Conservation (phyloP, 257 asterid genomes). For the Nicotiana paniculata region DNA sequence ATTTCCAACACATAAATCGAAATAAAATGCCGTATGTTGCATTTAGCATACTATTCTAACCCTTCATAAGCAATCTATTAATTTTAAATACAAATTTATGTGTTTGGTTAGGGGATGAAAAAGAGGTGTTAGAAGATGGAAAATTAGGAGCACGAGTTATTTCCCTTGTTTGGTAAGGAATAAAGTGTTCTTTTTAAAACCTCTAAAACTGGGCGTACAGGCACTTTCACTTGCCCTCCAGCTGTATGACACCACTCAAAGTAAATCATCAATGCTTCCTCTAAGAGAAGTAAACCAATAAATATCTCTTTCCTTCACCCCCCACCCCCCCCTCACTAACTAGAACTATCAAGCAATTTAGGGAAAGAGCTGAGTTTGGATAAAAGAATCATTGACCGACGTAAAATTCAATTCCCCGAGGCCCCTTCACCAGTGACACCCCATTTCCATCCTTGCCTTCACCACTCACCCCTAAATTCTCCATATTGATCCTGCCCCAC, state of each 20-base stretch:
- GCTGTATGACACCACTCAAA: background rate
- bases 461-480: background rate
- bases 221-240: background rate
- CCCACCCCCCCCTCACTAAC: background rate
- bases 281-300: background rate
- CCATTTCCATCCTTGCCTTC: background rate
- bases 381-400: background rate
- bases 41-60: background rate
- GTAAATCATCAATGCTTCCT: background rate
- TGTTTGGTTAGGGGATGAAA: too few relatives aligned
- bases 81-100: background rate
- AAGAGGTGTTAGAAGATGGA: too few relatives aligned
- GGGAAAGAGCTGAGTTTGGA: background rate
- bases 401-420: background rate
- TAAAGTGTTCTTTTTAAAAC: background rate
- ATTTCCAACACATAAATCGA: background rate
- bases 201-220: background rate
- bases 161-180: background rate
- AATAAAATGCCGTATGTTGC: background rate
- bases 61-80: too few relatives aligned
- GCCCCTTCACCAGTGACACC: background rate
- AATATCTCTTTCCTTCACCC: background rate
- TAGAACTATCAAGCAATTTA: background rate
- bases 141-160: background rate
- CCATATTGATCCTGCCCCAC: background rate